A percentile compares a stretch with the other conserved stretches of the same genome.
Evolutionary conservation across 2,329 filamentous ascomycete species (phyloP).

Genomic region (Fusarium sp.): DNA sequence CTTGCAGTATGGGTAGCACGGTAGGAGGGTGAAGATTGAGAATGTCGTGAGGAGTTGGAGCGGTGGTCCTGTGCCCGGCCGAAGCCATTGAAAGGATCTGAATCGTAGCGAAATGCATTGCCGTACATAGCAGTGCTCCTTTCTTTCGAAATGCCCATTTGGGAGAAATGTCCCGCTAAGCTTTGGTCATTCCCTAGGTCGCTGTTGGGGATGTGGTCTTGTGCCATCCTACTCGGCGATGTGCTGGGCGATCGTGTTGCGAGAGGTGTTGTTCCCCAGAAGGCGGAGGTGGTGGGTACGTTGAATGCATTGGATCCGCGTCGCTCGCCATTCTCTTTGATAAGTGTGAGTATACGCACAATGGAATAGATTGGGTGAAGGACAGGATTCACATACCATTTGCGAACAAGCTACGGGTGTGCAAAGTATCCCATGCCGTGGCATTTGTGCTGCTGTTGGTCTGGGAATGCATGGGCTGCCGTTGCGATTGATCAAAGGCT

Average conservation of each 20-base stretch:
- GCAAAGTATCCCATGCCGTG: background rate
- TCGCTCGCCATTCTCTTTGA: slow-evolving; percentile 45
- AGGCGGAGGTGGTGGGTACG: slow-evolving; percentile 69
- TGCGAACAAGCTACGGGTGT: slow-evolving; percentile 49
- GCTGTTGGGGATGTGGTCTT: slow-evolving; percentile 58
- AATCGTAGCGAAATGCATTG: slow-evolving; percentile 41
- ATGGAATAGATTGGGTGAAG: background rate
- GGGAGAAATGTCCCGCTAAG: slow-evolving; percentile 49
- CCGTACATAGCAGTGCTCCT: slow-evolving; percentile 35
- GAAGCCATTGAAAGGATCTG: slow-evolving; percentile 34
- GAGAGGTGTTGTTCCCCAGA: slow-evolving; percentile 66
- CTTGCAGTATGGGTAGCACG: slow-evolving; percentile 51
- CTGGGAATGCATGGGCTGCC: slow-evolving; percentile 49
- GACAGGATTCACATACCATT: slow-evolving; percentile 55
- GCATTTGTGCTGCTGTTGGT: background rate
- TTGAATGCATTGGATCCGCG: slow-evolving; percentile 77
- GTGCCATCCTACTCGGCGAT: slow-evolving; percentile 67
- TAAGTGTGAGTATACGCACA: slow-evolving; percentile 23
- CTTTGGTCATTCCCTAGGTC: slow-evolving; percentile 56
- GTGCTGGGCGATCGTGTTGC: slow-evolving; percentile 58
- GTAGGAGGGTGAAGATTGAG: slow-evolving; percentile 45
- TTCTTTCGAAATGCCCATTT: slow-evolving; percentile 36
- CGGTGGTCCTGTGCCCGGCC: slow-evolving; percentile 62
- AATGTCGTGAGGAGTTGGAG: slow-evolving; percentile 65
- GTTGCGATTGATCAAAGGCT: slow-evolving; percentile 43